A percentile compares a stretch with the other conserved stretches of the same genome.
These are phyloP conservation scores for Syzygium grande DNA, from an alignment of 345 rosid genomes.

Conservation along the genomic window DNA sequence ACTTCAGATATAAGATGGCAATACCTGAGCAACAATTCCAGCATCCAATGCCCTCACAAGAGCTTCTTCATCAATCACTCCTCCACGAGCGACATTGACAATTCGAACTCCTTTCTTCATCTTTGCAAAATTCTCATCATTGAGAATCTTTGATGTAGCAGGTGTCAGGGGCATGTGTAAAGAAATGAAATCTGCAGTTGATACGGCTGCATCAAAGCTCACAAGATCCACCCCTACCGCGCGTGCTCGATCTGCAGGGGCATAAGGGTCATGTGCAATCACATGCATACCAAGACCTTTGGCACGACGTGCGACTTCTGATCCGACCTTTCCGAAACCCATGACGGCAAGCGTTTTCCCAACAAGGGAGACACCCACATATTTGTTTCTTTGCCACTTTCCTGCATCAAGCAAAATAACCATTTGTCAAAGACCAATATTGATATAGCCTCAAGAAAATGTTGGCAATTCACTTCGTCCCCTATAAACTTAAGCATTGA, in stretches of 20 bases:
- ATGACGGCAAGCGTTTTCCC: slow-evolving; percentile 74
- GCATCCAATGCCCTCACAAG: slow-evolving; percentile 75
- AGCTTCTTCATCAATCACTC: slow-evolving; percentile 89
- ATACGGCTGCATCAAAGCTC: slow-evolving; percentile 68
- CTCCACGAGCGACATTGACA: slow-evolving; percentile 87
- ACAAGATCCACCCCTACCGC: slow-evolving; percentile 78
- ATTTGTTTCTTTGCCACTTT: slow-evolving; percentile 77
- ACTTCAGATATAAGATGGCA: neutral
- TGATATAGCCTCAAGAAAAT: neutral
- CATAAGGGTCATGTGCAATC: slow-evolving; percentile 84
- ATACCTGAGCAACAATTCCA: slow-evolving; percentile 75
- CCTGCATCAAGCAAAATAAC: slow-evolving; percentile 26
- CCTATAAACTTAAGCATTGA: neutral
- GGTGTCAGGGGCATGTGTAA: slow-evolving; percentile 90
- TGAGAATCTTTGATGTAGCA: slow-evolving; percentile 59
- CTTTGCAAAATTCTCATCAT: slow-evolving; percentile 72
- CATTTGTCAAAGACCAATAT: neutral
- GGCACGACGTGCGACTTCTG: slow-evolving; percentile 85
- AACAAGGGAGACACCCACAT: slow-evolving; percentile 83
- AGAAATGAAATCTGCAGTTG: slow-evolving; percentile 78
- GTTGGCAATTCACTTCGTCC: neutral
- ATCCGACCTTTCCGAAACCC: slow-evolving; percentile 91
- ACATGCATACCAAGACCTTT: slow-evolving; percentile 94
- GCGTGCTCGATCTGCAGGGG: slow-evolving; percentile 84
- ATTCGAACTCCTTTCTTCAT: slow-evolving; percentile 92